Base-by-base conservation (phyloP, 306 rosid genomes). In the Abrus precatorius region DNA sequence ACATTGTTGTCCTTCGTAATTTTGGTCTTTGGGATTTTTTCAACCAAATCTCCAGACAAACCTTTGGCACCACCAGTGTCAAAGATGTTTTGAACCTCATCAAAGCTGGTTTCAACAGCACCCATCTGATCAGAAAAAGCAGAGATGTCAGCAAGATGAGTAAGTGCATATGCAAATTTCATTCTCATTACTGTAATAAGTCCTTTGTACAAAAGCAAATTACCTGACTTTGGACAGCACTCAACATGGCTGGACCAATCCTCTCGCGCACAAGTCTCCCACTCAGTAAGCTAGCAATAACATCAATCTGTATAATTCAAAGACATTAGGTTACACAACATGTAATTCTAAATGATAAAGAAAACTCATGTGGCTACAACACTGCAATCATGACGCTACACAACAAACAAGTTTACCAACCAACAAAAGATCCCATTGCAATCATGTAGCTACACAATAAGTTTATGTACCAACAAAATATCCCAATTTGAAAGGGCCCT, bases 141-240 rank as follows among this genome's bases (percentile, higher is more conserved):
- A 72, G 55, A 75, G 43, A 45, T 34, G 77, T 83, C 69, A 89
- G 84, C 82, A 83, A 52, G 3, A 61, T 30, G 59, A 82, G 30
- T 28, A 5, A 85, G 64, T 30, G 52, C 62, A 70, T 13, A 61
- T 49, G 11, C n/a, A 80, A 69, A 68, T 34, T 56, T 34, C 74
- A 68, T 60, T 44, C 34, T 59, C 69, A 52, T 66, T 52, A 34
- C 27, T 48, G 68, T 7, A 52, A 30, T 2, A 68, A 43, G 9
- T 28, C 43, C 57, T 50, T 49, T 44, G 53, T 9, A 49, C 69
- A 80, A 65, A 83, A 71, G 20, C 41, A 57, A 82, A 80, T 84
- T 89, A 96, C 99, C 98, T 93, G 99, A 83, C 98, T 96, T 85
- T 96, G 99, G 30, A 96, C 99, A 7, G 99, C 99, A 80, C 98